Base-by-base conservation (phyloP, 371 early-diverging fungal genomes). In the Synchytrium microbalum region DNA sequence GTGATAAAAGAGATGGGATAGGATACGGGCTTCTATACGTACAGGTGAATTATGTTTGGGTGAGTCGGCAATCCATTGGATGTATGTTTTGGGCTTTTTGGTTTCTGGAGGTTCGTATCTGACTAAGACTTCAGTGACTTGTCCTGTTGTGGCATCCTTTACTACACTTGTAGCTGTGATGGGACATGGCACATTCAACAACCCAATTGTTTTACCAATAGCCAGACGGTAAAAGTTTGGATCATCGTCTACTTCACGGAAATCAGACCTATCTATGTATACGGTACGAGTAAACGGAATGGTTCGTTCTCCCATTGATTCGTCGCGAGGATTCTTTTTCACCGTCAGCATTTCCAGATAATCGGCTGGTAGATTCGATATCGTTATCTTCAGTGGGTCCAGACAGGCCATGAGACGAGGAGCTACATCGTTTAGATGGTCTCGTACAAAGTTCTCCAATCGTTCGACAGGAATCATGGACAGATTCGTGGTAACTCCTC, bases 11-110 rank as follows among this genome's bases (percentile, higher is more conserved):
- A 99, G 83, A 55, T 86, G 80, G 28, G 84, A 80, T 79, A 93
- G 96, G 54, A 93, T 72, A 58, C 95, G 82, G 29, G 93, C 79
- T 75, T 96, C 92, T 53, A 92, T 69, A 28, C 75, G 71, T 32
- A 94, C 89, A 28, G 96, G 93, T 2, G 93, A 93, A 31, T 84
- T 79, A 67, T 85, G 87, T 67, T 82, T 77, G 30, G 89, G 82
- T 16, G 89, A 86, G 64, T 92, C 86, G 27, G 91, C 92, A 23
- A 99, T 84, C 99, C 99, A 99, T 73, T 99, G 99, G 76, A 99
- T 97, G 76, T 88, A 96, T 0, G 99, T 91, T 86, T 95, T 96
- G 64, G 98, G 95, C 78, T 73, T 76, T 54, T 88, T 89, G 60
- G 75, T 58, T 1, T 23, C 29, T 13, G 54, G 60, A 73, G 85